Conservation (phyloP, 768 basidiomycete genomes). For the Steccherinum ochraceum region DNA sequence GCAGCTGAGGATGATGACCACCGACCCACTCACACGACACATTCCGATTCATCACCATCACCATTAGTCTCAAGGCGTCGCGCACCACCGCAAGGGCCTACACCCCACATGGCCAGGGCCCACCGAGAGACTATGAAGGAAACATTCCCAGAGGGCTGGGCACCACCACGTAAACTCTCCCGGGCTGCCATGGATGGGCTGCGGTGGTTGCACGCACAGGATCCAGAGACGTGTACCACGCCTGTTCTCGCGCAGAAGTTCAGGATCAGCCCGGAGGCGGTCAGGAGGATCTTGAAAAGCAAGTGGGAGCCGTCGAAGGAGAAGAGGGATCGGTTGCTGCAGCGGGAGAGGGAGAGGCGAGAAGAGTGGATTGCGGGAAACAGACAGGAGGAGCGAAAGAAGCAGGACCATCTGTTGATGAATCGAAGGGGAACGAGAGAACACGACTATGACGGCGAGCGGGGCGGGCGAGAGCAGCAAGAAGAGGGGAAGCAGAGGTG, state of each 20-base stretch:
- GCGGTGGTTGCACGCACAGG: constrained; percentile 33
- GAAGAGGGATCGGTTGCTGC: constrained; percentile 21
- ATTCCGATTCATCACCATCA: constrained; percentile 5
- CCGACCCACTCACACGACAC: constrained; percentile 2
- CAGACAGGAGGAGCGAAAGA: constrained; percentile 5
- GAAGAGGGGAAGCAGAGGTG: background rate
- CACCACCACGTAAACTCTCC: constrained; percentile 45
- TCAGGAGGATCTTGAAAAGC: constrained; percentile 41
- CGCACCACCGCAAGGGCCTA: constrained; percentile 9
- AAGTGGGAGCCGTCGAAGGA: constrained; percentile 34
- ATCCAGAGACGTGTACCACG: constrained; percentile 37
- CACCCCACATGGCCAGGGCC: constrained; percentile 19
- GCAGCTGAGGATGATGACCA: constrained; percentile 6
- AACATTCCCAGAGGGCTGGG: constrained; percentile 37
- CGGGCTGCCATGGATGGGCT: constrained; percentile 48
- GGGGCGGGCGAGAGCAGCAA: background rate
- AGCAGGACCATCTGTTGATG: constrained; percentile 4
- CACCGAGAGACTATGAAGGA: constrained; percentile 28
- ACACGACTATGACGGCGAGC: too few relatives aligned
- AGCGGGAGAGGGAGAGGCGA: constrained; percentile 19
- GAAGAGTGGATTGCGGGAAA: constrained; percentile 5
- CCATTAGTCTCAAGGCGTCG: constrained; percentile 5
- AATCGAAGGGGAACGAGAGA: background rate
- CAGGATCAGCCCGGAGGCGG: constrained; percentile 45
- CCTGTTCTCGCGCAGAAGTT: constrained; percentile 40